Evolutionary conservation across 2,329 filamentous ascomycete genomes (phyloP).

Genomic region (Fusarium udum): DNA sequence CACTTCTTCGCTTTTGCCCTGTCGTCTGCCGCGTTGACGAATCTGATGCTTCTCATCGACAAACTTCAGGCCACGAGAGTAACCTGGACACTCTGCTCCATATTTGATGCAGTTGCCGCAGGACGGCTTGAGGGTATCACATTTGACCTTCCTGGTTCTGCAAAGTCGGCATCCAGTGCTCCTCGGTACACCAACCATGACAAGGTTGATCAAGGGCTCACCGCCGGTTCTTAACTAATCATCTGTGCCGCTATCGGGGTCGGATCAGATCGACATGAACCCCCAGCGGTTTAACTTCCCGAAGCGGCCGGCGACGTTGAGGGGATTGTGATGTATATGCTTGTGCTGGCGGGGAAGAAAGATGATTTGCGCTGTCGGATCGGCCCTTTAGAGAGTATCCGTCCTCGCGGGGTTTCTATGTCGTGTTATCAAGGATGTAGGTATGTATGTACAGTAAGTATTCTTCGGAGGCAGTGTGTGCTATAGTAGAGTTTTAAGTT

Average conservation of each 20-base stretch:
- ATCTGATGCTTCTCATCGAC: constrained; percentile 52
- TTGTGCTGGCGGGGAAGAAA: constrained; percentile 12
- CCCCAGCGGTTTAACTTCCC: constrained; percentile 30
- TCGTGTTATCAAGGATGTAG: neutral
- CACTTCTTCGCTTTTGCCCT: constrained; percentile 2
- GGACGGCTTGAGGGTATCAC: constrained; percentile 55
- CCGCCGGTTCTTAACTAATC: constrained; percentile 33
- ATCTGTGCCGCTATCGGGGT: constrained; percentile 33
- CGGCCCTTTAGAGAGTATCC: neutral
- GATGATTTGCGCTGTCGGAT: constrained; percentile 22
- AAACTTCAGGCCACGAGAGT: constrained; percentile 52
- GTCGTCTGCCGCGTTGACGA: constrained; percentile 41
- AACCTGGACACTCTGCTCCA: constrained; percentile 52
- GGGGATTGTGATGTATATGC: constrained; percentile 11
- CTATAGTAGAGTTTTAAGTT: neutral
- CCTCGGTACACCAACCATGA: constrained; percentile 52
- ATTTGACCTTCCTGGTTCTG: constrained; percentile 55
- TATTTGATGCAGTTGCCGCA: constrained; percentile 54
- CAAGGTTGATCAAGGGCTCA: constrained; percentile 28
- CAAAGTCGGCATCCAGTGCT: constrained; percentile 53
- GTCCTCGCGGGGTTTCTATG: neutral
- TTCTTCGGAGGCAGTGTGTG: neutral
- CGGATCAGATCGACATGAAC: constrained; percentile 30
- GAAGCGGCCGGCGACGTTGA: constrained; percentile 23
- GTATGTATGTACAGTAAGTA: neutral